Evolutionary conservation across 768 basidiomycete genomes (phyloP).

Genomic region (Lentinula detonsa): DNA sequence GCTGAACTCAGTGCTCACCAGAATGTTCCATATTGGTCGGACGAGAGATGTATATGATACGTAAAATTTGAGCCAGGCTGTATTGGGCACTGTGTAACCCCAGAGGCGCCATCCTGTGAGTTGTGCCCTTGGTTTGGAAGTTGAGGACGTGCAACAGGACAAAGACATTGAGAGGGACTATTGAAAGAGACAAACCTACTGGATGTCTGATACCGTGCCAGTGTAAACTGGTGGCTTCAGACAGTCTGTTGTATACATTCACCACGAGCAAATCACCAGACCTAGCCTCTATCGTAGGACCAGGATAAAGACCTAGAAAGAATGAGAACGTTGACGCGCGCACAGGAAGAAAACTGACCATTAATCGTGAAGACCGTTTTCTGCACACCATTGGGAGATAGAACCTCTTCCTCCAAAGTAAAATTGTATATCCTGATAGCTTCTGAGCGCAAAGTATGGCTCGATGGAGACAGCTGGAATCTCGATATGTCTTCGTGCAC

Average conservation of each 20-base stretch:
- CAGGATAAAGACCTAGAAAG: slow-evolving; percentile 24
- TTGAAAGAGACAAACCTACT: neutral
- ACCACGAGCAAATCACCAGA: slow-evolving; percentile 26
- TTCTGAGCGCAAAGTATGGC: neutral
- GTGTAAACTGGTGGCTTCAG: slow-evolving; percentile 25
- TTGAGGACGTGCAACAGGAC: neutral
- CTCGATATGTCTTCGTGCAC: neutral
- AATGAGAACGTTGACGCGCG: neutral
- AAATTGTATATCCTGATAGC: neutral
- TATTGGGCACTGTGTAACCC: slow-evolving; percentile 7
- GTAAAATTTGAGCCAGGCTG: slow-evolving; percentile 2
- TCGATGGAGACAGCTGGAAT: slow-evolving; percentile 1
- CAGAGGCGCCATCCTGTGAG: slow-evolving; percentile 6
- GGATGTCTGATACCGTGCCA: slow-evolving; percentile 18
- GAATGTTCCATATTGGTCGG: slow-evolving; percentile 5
- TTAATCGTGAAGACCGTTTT: slow-evolving; percentile 3
- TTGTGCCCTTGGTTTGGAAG: neutral
- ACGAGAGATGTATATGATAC: slow-evolving; percentile 1
- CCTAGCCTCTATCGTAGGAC: slow-evolving; percentile 26
- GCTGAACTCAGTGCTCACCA: neutral
- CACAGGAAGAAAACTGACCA: neutral
- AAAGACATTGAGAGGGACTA: neutral
- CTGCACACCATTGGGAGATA: slow-evolving; percentile 3
- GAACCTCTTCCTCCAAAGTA: neutral
- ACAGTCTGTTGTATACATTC: slow-evolving; percentile 25